Percentiles rank a stretch among this genome's conserved stretches.
Evolutionary conservation across 768 basidiomycete genomes (phyloP).

Genomic region (Nidularia sp.): DNA sequence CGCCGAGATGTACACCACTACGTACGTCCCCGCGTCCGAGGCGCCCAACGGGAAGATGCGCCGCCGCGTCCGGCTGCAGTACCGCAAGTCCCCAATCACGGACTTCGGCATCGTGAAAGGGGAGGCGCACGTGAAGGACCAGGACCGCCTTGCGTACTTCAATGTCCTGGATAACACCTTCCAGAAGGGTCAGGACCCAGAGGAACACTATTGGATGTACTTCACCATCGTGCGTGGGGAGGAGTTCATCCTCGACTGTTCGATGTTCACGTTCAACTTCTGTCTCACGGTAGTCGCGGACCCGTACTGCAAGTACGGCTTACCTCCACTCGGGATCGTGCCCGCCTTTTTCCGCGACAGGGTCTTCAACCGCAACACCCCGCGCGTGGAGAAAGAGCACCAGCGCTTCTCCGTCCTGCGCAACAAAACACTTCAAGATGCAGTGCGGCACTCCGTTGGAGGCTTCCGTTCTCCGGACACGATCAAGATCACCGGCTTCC

Average conservation of each 20-base stretch:
- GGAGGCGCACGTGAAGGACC: conserved; percentile 20
- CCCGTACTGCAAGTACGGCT: not conserved
- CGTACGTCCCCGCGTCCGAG: conserved; percentile 8
- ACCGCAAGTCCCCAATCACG: conserved; percentile 32
- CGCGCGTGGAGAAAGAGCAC: conserved; percentile 8
- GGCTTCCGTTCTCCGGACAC: conserved; percentile 6
- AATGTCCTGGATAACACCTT: conserved; percentile 16
- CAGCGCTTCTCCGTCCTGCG: conserved; percentile 24
- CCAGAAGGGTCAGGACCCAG: conserved; percentile 31
- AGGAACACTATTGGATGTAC: conserved; percentile 48
- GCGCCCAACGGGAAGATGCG: conserved; percentile 10
- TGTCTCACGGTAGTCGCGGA: conserved; percentile 8
- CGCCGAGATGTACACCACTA: conserved; percentile 36
- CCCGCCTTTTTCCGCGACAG: conserved; percentile 21
- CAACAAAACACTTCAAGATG: conserved; percentile 14
- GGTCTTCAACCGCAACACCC: conserved; percentile 6
- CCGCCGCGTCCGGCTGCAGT: conserved; percentile 28
- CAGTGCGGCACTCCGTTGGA: conserved; percentile 6
- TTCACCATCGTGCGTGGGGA: conserved; percentile 39
- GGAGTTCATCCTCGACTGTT: conserved; percentile 33
- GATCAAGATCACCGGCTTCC: conserved; percentile 15
- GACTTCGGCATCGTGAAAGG: conserved; percentile 43
- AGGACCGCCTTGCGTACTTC: conserved; percentile 33
- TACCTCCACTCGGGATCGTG: conserved; percentile 8
- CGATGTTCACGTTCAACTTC: conserved; percentile 40